Evolutionary conservation across 768 basidiomycete genomes (phyloP), one percentile per base, ranked within the genome.

Genomic region (Lactarius sp.): DNA sequence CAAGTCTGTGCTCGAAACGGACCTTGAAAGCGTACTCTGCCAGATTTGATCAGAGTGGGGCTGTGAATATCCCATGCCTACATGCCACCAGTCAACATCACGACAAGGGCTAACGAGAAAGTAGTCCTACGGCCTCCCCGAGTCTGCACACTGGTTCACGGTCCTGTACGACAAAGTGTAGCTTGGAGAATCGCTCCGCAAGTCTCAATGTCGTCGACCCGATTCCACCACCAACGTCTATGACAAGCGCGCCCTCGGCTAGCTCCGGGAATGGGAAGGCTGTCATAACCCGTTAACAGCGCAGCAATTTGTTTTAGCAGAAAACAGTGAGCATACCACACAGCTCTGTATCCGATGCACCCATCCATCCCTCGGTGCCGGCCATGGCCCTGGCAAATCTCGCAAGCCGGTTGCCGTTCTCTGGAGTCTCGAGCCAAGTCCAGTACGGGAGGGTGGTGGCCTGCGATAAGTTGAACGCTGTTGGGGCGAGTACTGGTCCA

Each of bases 381-480:
- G 79, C 79, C 89, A 92, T 92, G 4, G 88, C 87, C 61, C 82
- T 84, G 36, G 87, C 88, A 68, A 91, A 91, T 41, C 88, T 77
- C 66, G 83, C 80, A 61, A 90, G 75, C 55, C 88, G 69, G 3
- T 62, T 69, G 34, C 73, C 73, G 57, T 75, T 71, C 34, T 76
- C 79, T 27, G 80, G 79, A 20, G 82, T 82, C 72, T 91, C 90
- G 6, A 92, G 76, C 90, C 90, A 92, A 20, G 81, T 83, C 67
- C 91, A 92, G 69, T 81, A 90, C 2, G 52, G 76, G 68, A 60
- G 73, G 68, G 69, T 70, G 42, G 75, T 82, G 0, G 77, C 76
- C 69, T 91, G 90, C 12, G 89, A 90, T 68, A 85, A 77, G 69
- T 87, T 88, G 70, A 91, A 91, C 0, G 89, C 87, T 4, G 87